Percentiles rank a stretch among this genome's conserved stretches.
These are phyloP conservation scores for Alternaria sp. DNA, from an alignment of 2,329 filamentous ascomycete genomes.

Conservation along the genomic window DNA sequence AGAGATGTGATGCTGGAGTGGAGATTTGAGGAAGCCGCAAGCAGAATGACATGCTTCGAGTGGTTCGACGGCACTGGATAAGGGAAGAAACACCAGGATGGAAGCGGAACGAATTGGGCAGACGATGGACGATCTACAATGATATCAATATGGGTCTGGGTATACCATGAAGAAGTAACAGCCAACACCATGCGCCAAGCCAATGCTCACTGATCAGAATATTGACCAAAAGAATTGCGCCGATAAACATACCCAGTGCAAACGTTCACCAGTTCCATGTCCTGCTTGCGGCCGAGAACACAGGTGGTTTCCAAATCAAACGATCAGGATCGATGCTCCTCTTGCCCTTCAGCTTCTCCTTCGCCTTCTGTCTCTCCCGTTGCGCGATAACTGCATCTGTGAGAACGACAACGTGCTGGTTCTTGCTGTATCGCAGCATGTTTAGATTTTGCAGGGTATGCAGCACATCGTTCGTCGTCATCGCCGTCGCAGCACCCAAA, in stretches of 20 bases:
- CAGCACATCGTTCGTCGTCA: slow-evolving; percentile 97
- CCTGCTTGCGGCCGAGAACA: slow-evolving; percentile 86
- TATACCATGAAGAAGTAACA: neutral
- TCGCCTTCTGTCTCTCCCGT: slow-evolving; percentile 74
- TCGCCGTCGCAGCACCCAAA: slow-evolving; percentile 78
- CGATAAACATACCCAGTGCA: neutral
- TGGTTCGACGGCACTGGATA: neutral
- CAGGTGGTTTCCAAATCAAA: slow-evolving; percentile 94
- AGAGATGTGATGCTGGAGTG: slow-evolving; percentile 16
- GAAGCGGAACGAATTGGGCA: neutral
- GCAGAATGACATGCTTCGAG: neutral
- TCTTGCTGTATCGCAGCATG: slow-evolving; percentile 95
- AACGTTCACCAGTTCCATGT: slow-evolving; percentile 87
- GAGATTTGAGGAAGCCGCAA: slow-evolving; percentile 4
- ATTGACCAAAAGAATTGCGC: neutral
- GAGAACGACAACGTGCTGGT: slow-evolving; percentile 94
- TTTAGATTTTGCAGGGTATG: slow-evolving; percentile 92
- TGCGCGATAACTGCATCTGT: slow-evolving; percentile 79
- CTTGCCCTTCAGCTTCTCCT: slow-evolving; percentile 78
- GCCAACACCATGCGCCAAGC: neutral
- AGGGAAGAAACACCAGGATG: neutral
- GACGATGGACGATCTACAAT: neutral
- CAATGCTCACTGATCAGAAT: neutral
- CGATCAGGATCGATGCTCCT: slow-evolving; percentile 76
- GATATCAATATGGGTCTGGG: neutral